Evolutionary conservation across 148 eudicot species (phyloP).

Genomic region (Fagopyrum tataricum): DNA sequence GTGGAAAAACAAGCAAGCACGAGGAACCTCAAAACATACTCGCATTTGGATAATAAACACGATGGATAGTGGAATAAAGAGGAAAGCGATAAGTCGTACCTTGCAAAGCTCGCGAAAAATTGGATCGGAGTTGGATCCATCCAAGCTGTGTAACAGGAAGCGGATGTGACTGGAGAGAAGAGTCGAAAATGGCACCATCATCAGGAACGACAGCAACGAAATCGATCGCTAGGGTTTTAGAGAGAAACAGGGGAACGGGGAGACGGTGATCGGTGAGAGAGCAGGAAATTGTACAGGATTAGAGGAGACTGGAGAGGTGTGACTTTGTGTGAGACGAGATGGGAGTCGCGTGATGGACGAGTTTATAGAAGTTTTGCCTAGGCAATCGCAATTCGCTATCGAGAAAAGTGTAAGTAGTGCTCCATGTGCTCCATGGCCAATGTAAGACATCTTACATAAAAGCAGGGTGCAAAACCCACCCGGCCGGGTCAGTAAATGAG

Average conservation of each 20-base stretch:
- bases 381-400: no score
- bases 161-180: slow-evolving; percentile 46
- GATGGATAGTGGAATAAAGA: not conserved
- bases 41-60: not conserved
- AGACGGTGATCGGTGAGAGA: not conserved
- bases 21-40: not conserved
- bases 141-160: slow-evolving; percentile 41
- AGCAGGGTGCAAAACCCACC: no score
- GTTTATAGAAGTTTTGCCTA: no score
- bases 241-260: not conserved
- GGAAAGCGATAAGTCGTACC: slow-evolving; percentile 18
- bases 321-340: no score
- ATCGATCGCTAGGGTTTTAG: slow-evolving; percentile 23
- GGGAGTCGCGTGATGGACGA: no score
- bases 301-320: no score
- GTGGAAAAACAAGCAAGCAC: not conserved
- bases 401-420: no score
- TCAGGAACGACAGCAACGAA: slow-evolving; percentile 4
- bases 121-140: slow-evolving; percentile 59
- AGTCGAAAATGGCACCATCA: slow-evolving; percentile 52
- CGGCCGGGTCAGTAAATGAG: no score
- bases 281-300: no score
- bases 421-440: no score
- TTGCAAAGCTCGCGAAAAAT: slow-evolving; percentile 50
- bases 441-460: no score